A percentile compares a stretch with the other conserved stretches of the same genome.
Conservation (phyloP, 805 yeast genomes). For the Spathaspora sp. region DNA sequence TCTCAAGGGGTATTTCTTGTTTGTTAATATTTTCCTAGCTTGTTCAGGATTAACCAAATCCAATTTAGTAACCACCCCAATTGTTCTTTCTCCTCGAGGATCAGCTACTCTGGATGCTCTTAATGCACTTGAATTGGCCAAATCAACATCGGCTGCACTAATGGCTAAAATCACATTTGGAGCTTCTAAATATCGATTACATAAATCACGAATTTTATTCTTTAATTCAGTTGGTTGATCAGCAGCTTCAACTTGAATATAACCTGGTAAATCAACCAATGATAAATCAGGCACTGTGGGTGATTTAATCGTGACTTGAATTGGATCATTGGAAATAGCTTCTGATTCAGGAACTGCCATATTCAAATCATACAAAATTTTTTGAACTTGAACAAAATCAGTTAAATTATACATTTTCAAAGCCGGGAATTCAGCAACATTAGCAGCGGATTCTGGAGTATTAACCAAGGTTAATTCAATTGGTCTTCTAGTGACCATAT, state of each 20-base stretch:
- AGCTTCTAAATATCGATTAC: slow-evolving; percentile 80
- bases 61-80: slow-evolving; percentile 92
- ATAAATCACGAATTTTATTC: slow-evolving; percentile 69
- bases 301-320: slow-evolving; percentile 85
- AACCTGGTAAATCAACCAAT: slow-evolving; percentile 94
- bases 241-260: slow-evolving; percentile 93
- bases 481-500: slow-evolving; percentile 98
- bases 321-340: slow-evolving; percentile 90
- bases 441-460: slow-evolving; percentile 75
- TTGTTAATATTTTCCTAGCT: slow-evolving; percentile 67
- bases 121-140: slow-evolving; percentile 93
- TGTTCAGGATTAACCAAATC: slow-evolving; percentile 79
- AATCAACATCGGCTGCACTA: slow-evolving; percentile 95
- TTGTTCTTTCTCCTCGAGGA: slow-evolving; percentile 92
- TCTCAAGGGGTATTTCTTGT: slow-evolving; percentile 80
- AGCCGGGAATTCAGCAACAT: slow-evolving; percentile 91
- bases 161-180: slow-evolving; percentile 96
- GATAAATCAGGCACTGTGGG: slow-evolving; percentile 88
- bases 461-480: slow-evolving; percentile 91
- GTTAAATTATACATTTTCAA: slow-evolving; percentile 76
- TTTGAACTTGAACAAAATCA: slow-evolving; percentile 86
- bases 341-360: slow-evolving; percentile 86
- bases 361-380: slow-evolving; percentile 80
- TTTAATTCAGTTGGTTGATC: slow-evolving; percentile 90
- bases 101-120: slow-evolving; percentile 87